Base-by-base conservation (phyloP, 176 grass and related monocot genomes). In the Elymus sibiricus region DNA sequence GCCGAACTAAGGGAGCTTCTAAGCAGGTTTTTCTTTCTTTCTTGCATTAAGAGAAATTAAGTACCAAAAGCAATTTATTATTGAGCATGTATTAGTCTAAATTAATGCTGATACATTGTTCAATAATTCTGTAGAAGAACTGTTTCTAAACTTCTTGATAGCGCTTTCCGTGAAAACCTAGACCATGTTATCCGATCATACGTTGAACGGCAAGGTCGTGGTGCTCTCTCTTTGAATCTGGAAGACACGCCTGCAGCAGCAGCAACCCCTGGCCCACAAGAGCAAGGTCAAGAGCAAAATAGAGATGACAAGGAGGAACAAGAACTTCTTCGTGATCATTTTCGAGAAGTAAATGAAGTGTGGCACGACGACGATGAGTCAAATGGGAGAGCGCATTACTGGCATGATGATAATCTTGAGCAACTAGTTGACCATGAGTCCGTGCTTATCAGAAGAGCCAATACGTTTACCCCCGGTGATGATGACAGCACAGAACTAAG, bases 141-240 rank as follows among this genome's bases (percentile, higher is more conserved):
- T 28, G 95, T 98, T 59, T 98, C 95, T 60, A 98, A 92, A 83
- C 93, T 98, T 93, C 95, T 95, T 82, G 91, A 94, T 13, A 98
- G 93, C 44, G 74, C 93, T 56, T 95, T 98, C 87, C 91, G 93
- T 78, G 89, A 95, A 88, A 98, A 94, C 65, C 89, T 98, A 79
- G 95, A 98, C 76, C 91, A 42, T 49, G 80, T 98, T 85, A n/a
- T n/a, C n/a, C n/a, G n/a, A n/a, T n/a, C n/a, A n/a, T n/a, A n/a
- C n/a, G n/a, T n/a, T n/a, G n/a, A 94, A n/a, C n/a, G n/a, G n/a
- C n/a, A n/a, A n/a, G n/a, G n/a, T n/a, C n/a, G n/a, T n/a, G n/a
- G n/a, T n/a, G n/a, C n/a, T n/a, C n/a, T n/a, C n/a, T 98, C 85
- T 77, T 92, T 93, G 96, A 86, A 90, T 79, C 73, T 92, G 87